Conservation (phyloP, 2,329 filamentous ascomycete genomes). For the Botryotinia globosa region DNA sequence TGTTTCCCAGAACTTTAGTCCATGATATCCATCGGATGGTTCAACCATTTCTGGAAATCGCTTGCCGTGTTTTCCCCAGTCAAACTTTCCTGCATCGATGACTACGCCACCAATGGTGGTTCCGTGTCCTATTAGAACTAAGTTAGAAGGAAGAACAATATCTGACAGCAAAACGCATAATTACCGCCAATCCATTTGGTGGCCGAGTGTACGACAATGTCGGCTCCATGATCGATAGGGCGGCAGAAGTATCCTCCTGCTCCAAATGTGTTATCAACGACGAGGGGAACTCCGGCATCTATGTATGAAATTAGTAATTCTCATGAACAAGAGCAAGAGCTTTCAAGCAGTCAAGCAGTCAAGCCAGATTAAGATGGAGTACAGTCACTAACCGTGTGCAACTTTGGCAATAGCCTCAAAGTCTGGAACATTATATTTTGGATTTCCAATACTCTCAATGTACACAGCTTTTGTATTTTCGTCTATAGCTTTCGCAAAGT, state of each 20-base stretch:
- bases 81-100: conserved; percentile 85
- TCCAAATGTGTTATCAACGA: conserved; percentile 90
- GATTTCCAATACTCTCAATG: conserved; percentile 85
- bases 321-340: not conserved
- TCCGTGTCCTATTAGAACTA: conserved; percentile 62
- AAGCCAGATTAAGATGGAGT: not conserved
- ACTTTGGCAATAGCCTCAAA: conserved; percentile 81
- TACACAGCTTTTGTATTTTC: conserved; percentile 92
- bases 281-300: conserved; percentile 51
- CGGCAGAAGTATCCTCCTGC: conserved; percentile 84
- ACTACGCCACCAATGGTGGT: conserved; percentile 86
- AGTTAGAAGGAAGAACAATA: not conserved
- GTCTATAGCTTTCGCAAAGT: conserved; percentile 79
- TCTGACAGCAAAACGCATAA: not conserved
- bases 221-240: conserved; percentile 85
- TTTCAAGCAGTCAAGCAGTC: not conserved
- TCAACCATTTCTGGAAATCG: conserved; percentile 95
- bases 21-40: conserved; percentile 85
- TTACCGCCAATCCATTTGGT: conserved; percentile 84
- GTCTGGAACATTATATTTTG: conserved; percentile 90
- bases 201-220: conserved; percentile 89
- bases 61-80: conserved; percentile 80
- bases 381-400: conserved; percentile 55
- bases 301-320: not conserved
- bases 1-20: conserved; percentile 90